Evolutionary conservation across 805 yeast species (phyloP).

Genomic region (Naumovozyma baii): DNA sequence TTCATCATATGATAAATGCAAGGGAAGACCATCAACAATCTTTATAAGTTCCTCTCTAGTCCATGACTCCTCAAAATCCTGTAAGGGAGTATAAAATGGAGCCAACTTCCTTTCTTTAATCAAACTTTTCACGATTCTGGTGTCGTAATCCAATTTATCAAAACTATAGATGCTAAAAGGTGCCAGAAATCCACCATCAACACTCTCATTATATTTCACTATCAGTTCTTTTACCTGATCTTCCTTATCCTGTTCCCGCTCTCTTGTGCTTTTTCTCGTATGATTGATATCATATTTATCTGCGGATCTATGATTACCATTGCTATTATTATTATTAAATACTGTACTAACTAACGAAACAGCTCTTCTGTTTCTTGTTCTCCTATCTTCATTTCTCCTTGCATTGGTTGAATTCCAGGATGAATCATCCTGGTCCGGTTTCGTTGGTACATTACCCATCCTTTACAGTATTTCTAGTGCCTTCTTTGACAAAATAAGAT

Average conservation of each 20-base stretch:
- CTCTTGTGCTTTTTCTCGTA: conserved; percentile 36
- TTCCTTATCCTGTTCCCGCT: conserved; percentile 45
- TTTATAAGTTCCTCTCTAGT: conserved; percentile 54
- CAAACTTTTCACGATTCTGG: conserved; percentile 59
- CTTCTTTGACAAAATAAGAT: no score
- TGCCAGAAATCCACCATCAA: conserved; percentile 90
- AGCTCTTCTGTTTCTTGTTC: conserved; percentile 16
- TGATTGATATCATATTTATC: conserved; percentile 14
- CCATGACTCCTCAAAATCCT: conserved; percentile 69
- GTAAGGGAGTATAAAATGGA: conserved; percentile 85
- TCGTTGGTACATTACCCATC: conserved; percentile 44
- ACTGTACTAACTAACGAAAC: conserved; percentile 21
- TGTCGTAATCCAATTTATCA: conserved; percentile 63
- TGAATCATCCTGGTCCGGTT: conserved; percentile 30
- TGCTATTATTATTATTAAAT: conserved; percentile 7
- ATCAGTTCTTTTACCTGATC: conserved; percentile 47
- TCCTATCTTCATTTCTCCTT: conserved; percentile 1
- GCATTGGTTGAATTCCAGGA: conserved; percentile 8
- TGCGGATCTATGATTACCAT: conserved; percentile 5
- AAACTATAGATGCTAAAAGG: conserved; percentile 81
- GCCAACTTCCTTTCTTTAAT: conserved; percentile 66
- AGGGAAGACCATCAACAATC: conserved; percentile 39
- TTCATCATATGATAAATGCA: conserved; percentile 45
- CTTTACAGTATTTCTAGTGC: no score
- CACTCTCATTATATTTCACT: conserved; percentile 55